These are phyloP conservation scores for Pisolithus orientalis DNA, from an alignment of 768 basidiomycete species.

Conservation along the genomic window DNA sequence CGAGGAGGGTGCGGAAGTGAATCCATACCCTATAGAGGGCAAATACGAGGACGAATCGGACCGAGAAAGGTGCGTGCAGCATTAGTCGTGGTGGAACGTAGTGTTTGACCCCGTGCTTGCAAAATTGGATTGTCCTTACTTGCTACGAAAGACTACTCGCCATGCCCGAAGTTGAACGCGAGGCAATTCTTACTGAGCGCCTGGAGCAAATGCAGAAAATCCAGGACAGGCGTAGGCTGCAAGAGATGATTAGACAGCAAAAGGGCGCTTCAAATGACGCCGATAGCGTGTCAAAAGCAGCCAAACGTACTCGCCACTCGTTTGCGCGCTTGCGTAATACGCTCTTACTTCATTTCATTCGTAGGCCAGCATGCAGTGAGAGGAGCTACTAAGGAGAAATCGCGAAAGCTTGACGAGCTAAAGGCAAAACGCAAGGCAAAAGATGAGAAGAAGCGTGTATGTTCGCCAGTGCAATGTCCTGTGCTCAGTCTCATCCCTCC, in stretches of 20 bases:
- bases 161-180: conserved; percentile 85
- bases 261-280: conserved; percentile 40
- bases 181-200: conserved; percentile 76
- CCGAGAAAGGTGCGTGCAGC: conserved; percentile 60
- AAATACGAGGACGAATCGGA: conserved; percentile 86
- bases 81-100: conserved; percentile 19
- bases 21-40: conserved; percentile 87
- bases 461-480: conserved; percentile 14
- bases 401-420: conserved; percentile 72
- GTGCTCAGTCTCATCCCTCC: conserved; percentile 8
- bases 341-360: conserved; percentile 6
- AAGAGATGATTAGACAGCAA: conserved; percentile 68
- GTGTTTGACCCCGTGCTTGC: conserved; percentile 19
- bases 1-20: conserved; percentile 52
- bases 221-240: conserved; percentile 63
- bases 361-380: conserved; percentile 69
- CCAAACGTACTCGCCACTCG: conserved; percentile 55
- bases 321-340: conserved; percentile 1
- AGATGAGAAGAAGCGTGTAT: conserved; percentile 79
- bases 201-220: conserved; percentile 74
- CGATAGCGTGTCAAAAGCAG: conserved; percentile 63
- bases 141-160: conserved; percentile 52
- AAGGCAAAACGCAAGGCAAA: conserved; percentile 85
- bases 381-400: conserved; percentile 77
- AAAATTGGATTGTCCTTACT: conserved; percentile 3